Evolutionary conservation across 495 filamentous ascomycete species (phyloP).

Genomic region (Penicillium steckii): DNA sequence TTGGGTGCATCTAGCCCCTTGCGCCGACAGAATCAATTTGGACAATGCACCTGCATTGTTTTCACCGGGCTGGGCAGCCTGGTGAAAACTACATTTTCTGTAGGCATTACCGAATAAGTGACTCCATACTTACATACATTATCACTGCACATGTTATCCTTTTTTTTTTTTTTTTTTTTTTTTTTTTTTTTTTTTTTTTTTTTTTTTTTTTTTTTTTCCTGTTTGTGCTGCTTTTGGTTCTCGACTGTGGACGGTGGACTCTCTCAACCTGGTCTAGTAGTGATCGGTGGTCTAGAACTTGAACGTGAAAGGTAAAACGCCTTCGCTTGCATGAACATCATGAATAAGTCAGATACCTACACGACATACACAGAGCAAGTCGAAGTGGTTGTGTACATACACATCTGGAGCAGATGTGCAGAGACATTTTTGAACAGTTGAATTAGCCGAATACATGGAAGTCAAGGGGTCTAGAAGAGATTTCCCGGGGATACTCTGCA

Average conservation of each 20-base stretch:
- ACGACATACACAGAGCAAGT: too few relatives aligned
- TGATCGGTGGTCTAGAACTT: not conserved
- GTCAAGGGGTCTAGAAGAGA: not conserved
- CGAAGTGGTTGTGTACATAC: too few relatives aligned
- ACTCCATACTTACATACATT: not conserved
- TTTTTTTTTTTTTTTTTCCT: too few relatives aligned
- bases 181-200: too few relatives aligned
- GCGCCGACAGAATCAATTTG: conserved; percentile 6
- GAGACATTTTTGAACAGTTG: not conserved
- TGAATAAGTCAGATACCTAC: not conserved
- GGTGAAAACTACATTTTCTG: not conserved
- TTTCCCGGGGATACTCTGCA: not conserved
- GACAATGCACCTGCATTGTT: not conserved
- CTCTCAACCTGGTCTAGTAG: not conserved
- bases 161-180: too few relatives aligned
- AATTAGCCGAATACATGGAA: not conserved
- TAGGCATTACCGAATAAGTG: too few relatives aligned
- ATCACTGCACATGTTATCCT: not conserved
- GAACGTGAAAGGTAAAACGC: too few relatives aligned
- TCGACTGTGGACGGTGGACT: not conserved
- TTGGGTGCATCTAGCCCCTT: conserved; percentile 5
- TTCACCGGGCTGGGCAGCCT: not conserved
- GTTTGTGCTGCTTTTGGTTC: not conserved
- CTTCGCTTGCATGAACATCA: not conserved
- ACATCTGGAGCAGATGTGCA: too few relatives aligned